Base-by-base conservation (phyloP, 371 early-diverging fungal genomes). In the Haplosporangium sp. region DNA sequence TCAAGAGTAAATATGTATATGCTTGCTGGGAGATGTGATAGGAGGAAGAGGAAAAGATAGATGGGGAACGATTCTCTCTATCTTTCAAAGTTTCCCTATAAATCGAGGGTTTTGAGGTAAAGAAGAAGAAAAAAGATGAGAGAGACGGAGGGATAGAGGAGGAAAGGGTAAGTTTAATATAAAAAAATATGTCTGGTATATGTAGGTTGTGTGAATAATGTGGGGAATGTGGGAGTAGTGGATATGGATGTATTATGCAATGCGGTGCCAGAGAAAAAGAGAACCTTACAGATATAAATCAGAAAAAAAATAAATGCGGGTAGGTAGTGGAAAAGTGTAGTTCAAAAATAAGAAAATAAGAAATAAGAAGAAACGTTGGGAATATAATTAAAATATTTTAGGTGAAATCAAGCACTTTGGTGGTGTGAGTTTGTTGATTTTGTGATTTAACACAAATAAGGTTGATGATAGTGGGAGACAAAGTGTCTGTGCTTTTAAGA, bases 1-100 rank as follows among this genome's bases (percentile, higher is more conserved):
- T 44, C 20, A 7, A 19, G 8, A 2, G 52, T 17, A 7, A 52
- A 3, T 3, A 3, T 52, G 20, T n/a, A 8, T 2, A 3, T 3
- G 19, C n/a, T 4, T n/a, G 6, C 1, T n/a, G 52, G n/a, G 19
- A 44, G 9, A 44, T 44, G 44, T n/a, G 20, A n/a, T n/a, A 52
- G 20, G 52, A 48, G 27, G 59, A 34, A 27, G 27, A 27, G 27
- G 27, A 1, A 27, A 27, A 27, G 27, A 27, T 27, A 27, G 27
- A 27, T 27, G 27, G 48, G 66, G 52, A 39, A 15, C 40, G 60
- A 60, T 60, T 60, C 38, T 60, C 60, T 60, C 42, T 42, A 4
- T 34, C 58, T 52, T n/a, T 52, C 52, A 44, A 44, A 44, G 44
- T 3, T 52, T 52, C n/a, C 20, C n/a, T 52, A 19, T 52, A 11